Percentiles rank a stretch among this genome's conserved stretches.
phyloP scores from a whole-genome alignment of 352 stramenopile species.

The Globisporangium carolinianum region DNA sequence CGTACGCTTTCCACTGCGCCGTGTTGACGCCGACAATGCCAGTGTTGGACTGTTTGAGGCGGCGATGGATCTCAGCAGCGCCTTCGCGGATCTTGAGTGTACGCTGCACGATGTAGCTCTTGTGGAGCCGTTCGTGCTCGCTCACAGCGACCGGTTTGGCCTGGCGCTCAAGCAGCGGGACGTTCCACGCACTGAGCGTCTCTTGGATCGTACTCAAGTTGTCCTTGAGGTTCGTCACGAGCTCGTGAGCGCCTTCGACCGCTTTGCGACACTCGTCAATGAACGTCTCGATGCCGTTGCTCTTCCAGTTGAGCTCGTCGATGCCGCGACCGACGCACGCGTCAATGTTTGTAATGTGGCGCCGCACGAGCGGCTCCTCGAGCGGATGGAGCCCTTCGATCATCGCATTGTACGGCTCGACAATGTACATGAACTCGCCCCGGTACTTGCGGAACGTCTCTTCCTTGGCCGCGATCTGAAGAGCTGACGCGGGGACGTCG shows the following conservation, averaged over 20 bases:
- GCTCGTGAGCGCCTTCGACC: slow-evolving; percentile 88
- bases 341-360: slow-evolving; percentile 96
- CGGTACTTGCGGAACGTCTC: slow-evolving; percentile 96
- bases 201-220: slow-evolving; percentile 93
- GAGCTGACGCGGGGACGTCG: slow-evolving; percentile 90
- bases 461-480: slow-evolving; percentile 94
- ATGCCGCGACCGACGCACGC: slow-evolving; percentile 90
- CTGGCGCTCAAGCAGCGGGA: slow-evolving; percentile 92
- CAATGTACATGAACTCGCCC: slow-evolving; percentile 95
- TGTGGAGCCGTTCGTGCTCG: slow-evolving; percentile 95
- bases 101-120: slow-evolving; percentile 87
- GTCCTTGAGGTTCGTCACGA: slow-evolving; percentile 95
- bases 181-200: slow-evolving; percentile 91
- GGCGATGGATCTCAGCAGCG: slow-evolving; percentile 92
- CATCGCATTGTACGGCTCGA: slow-evolving; percentile 97
- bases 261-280: slow-evolving; percentile 89
- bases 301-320: slow-evolving; percentile 95
- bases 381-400: slow-evolving; percentile 94
- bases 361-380: slow-evolving; percentile 93
- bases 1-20: slow-evolving; percentile 96
- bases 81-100: slow-evolving; percentile 95
- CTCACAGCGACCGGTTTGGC: slow-evolving; percentile 94
- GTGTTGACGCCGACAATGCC: slow-evolving; percentile 91
- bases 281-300: slow-evolving; percentile 88
- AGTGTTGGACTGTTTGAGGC: slow-evolving; percentile 95